Evolutionary conservation across 192 early-diverging fungal species (phyloP).

Genomic region (Spizellomyces sp.): DNA sequence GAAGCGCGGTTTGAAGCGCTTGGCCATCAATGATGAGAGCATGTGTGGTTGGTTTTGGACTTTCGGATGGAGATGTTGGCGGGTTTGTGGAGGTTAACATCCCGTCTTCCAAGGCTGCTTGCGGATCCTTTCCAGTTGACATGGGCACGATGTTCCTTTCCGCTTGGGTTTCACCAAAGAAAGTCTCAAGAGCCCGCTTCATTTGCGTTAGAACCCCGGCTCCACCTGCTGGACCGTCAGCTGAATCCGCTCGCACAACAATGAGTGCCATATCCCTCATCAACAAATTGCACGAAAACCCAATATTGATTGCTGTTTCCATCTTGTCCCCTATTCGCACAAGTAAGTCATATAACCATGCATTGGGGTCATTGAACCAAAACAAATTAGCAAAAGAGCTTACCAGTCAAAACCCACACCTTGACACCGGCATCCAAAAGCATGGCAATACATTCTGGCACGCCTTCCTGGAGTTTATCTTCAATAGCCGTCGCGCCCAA

Average conservation of each 20-base stretch:
- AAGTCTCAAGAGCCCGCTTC: slow-evolving; percentile 63
- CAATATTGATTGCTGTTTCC: slow-evolving; percentile 98
- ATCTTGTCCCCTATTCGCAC: slow-evolving; percentile 72
- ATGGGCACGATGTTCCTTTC: neutral
- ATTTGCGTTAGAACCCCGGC: slow-evolving; percentile 53
- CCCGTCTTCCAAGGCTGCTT: neutral
- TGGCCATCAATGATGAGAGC: slow-evolving; percentile 91
- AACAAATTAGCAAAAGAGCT: neutral
- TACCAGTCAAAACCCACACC: slow-evolving; percentile 94
- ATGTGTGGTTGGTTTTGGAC: slow-evolving; percentile 30
- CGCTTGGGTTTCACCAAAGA: slow-evolving; percentile 36
- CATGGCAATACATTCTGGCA: slow-evolving; percentile 88
- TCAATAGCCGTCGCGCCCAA: slow-evolving; percentile 98
- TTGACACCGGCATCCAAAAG: slow-evolving; percentile 87
- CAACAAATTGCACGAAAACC: slow-evolving; percentile 89
- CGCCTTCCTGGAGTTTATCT: slow-evolving; percentile 96
- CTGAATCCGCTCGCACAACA: slow-evolving; percentile 59
- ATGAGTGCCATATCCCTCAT: slow-evolving; percentile 82
- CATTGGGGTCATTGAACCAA: neutral
- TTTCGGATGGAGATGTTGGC: neutral
- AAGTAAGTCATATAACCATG: neutral
- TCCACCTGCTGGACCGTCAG: slow-evolving; percentile 51
- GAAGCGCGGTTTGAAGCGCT: slow-evolving; percentile 78
- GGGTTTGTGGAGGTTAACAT: neutral
- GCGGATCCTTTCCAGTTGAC: neutral